Evolutionary conservation across 768 basidiomycete genomes (phyloP).

Genomic region (Hortiboletus flavorubellus): DNA sequence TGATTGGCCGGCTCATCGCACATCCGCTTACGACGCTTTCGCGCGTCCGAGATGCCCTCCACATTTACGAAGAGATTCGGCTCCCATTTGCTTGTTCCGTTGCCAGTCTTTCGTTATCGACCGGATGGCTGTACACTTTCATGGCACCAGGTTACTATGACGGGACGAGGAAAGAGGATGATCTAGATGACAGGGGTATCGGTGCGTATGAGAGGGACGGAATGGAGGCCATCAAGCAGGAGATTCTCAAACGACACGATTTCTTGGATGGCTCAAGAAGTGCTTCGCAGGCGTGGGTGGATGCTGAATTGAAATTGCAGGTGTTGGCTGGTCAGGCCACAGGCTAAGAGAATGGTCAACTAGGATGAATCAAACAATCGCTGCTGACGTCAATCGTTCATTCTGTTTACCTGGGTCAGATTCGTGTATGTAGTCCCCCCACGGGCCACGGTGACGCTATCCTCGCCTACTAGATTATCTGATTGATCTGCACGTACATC

Average conservation of each 20-base stretch:
- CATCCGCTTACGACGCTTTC: slow-evolving; percentile 15
- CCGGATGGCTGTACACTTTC: slow-evolving; percentile 20
- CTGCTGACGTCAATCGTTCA: too few relatives aligned
- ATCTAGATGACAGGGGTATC: slow-evolving; percentile 8
- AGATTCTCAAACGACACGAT: slow-evolving; percentile 14
- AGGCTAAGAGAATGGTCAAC: too few relatives aligned
- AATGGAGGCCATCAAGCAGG: slow-evolving; percentile 12
- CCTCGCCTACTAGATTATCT: too few relatives aligned
- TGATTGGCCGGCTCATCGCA: slow-evolving; percentile 23
- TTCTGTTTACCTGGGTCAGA: too few relatives aligned
- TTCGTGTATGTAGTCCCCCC: too few relatives aligned
- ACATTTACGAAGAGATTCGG: slow-evolving; percentile 11
- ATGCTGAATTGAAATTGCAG: slow-evolving; percentile 14
- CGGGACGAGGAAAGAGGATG: slow-evolving; percentile 11
- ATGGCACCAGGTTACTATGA: slow-evolving; percentile 20
- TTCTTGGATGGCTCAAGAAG: slow-evolving; percentile 10
- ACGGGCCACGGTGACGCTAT: too few relatives aligned
- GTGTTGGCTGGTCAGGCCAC: not conserved
- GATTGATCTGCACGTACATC: too few relatives aligned
- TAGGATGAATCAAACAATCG: too few relatives aligned
- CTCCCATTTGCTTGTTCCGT: slow-evolving; percentile 16
- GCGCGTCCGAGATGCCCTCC: slow-evolving; percentile 2
- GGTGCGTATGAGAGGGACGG: slow-evolving; percentile 14
- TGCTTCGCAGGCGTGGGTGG: slow-evolving; percentile 13
- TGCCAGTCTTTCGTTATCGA: slow-evolving; percentile 14